phyloP scores from a whole-genome alignment of 129 eudicot genomes.

The Cynara cardunculus region DNA sequence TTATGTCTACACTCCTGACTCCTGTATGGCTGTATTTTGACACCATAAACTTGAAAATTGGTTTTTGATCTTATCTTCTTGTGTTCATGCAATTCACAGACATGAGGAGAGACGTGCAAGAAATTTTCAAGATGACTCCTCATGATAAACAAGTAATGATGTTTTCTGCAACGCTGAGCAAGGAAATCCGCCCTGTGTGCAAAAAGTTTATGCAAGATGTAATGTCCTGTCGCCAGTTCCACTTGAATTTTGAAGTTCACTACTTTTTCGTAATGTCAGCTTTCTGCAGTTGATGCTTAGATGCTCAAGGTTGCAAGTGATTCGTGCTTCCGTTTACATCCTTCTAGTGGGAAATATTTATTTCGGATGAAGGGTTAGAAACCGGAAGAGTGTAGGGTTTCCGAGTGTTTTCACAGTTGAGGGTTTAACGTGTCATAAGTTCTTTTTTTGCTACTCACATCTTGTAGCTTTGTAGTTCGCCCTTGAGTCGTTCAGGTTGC shows the following conservation, averaged over 20 bases:
- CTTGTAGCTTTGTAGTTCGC: constrained; percentile 5
- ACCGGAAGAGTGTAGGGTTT: background rate
- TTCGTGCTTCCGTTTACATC: background rate
- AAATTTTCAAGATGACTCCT: constrained; percentile 89
- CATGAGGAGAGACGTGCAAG: constrained; percentile 93
- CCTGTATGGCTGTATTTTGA: background rate
- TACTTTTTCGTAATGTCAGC: constrained; percentile 38
- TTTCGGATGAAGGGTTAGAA: constrained; percentile 5
- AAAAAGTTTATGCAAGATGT: constrained; percentile 98
- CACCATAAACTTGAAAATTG: background rate
- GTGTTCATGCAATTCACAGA: constrained; percentile 29
- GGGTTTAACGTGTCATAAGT: background rate
- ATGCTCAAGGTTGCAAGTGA: background rate
- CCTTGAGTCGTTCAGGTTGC: background rate
- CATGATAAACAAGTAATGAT: constrained; percentile 97
- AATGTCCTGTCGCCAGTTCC: constrained; percentile 58
- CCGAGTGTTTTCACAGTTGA: background rate
- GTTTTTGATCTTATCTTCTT: constrained; percentile 3
- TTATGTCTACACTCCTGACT: background rate
- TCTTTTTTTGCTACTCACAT: background rate
- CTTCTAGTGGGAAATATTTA: background rate
- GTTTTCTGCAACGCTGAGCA: constrained; percentile 91
- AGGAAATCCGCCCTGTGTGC: constrained; percentile 94
- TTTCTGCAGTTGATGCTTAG: constrained; percentile 22
- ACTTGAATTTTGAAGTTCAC: constrained; percentile 49